phyloP scores from a whole-genome alignment of 2,329 filamentous ascomycete species.

The Stachybotrys chlorohalonatus region DNA sequence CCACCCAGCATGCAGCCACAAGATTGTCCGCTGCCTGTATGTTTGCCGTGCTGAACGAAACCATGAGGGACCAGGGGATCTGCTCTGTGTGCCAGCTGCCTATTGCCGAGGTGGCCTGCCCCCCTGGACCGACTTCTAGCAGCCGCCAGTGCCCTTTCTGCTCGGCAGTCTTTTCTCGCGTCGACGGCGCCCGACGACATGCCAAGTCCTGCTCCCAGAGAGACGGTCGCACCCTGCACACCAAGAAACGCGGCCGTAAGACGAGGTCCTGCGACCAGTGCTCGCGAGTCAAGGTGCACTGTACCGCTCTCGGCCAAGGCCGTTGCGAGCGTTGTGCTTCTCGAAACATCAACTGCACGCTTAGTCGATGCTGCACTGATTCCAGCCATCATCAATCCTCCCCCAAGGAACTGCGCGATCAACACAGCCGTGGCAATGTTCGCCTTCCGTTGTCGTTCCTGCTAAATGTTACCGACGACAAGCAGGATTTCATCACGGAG shows the following conservation, averaged over 20 bases:
- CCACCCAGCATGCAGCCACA: neutral
- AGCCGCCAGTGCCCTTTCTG: neutral
- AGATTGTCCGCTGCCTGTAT: too few species aligned
- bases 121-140: neutral
- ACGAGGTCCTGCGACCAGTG: neutral
- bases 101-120: neutral
- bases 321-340: neutral
- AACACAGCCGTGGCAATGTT: neutral
- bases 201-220: neutral
- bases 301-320: neutral
- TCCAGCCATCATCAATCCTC: neutral
- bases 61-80: too few species aligned
- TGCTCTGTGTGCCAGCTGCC: neutral
- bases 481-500: conserved; percentile 1
- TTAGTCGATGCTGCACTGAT: neutral
- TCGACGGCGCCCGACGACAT: neutral
- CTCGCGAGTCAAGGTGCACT: neutral
- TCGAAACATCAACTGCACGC: neutral
- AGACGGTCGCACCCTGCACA: neutral
- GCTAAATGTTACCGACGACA: neutral
- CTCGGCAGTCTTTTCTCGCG: neutral
- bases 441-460: neutral
- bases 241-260: neutral
- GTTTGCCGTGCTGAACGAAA: too few species aligned
- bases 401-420: neutral